Evolutionary conservation across 2,329 filamentous ascomycete species (phyloP).

Genomic region (Macroventuria anomochaeta): DNA sequence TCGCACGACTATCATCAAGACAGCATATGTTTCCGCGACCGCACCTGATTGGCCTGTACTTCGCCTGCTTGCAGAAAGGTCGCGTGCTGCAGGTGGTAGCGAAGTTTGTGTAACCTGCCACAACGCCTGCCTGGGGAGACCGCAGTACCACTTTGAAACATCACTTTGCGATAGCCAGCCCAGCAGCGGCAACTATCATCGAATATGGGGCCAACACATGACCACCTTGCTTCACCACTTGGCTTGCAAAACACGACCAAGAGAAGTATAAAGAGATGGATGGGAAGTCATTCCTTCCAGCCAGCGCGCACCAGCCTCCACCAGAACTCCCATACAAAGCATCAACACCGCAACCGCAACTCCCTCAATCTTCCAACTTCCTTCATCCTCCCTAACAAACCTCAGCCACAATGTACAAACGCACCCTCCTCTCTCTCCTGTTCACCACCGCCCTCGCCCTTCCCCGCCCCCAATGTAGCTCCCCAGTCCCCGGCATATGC

Average conservation of each 20-base stretch:
- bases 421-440: constrained; percentile 14
- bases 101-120: constrained; percentile 21
- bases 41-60: background rate
- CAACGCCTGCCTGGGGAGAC: background rate
- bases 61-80: constrained; percentile 25
- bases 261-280: constrained; percentile 16
- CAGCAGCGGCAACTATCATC: constrained; percentile 2
- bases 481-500: background rate
- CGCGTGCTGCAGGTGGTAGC: constrained; percentile 24
- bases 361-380: background rate
- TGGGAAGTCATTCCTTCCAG: constrained; percentile 3
- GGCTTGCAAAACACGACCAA: background rate
- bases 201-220: background rate
- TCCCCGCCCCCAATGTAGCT: background rate
- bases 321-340: background rate
- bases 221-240: constrained; percentile 9
- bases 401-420: constrained; percentile 15
- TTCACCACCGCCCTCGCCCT: constrained; percentile 12
- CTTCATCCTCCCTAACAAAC: background rate
- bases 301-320: constrained; percentile 9
- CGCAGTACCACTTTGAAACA: constrained; percentile 15
- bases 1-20: background rate
- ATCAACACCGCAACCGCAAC: too few species aligned
- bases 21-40: background rate
- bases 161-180: background rate